These are phyloP conservation scores for Blechomonas ayalai DNA, from an alignment of 208 protist species.

Conservation along the genomic window DNA sequence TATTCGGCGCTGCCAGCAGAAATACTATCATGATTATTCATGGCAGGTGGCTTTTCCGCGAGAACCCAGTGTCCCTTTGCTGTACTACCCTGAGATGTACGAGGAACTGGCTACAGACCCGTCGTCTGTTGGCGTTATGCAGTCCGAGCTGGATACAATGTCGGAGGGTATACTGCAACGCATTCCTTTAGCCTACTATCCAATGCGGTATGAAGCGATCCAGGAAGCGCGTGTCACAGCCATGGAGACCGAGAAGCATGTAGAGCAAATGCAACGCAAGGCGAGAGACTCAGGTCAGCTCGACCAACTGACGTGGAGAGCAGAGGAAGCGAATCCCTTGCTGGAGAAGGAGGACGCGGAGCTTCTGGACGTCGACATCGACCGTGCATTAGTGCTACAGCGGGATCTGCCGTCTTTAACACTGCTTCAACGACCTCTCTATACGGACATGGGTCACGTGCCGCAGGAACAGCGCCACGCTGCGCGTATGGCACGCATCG, in stretches of 20 bases:
- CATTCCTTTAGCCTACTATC: conserved; percentile 66
- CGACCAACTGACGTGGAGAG: conserved; percentile 18
- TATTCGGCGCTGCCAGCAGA: conserved; percentile 43
- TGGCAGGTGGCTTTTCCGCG: conserved; percentile 59
- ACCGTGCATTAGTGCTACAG: conserved; percentile 37
- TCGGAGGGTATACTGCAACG: conserved; percentile 44
- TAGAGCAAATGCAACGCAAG: conserved; percentile 21
- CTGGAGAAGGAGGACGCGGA: conserved; percentile 47
- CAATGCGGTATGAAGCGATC: conserved; percentile 30
- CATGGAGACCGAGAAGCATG: conserved; percentile 11
- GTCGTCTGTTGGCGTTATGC: conserved; percentile 51
- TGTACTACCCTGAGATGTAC: conserved; percentile 57
- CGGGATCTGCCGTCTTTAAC: conserved; percentile 60
- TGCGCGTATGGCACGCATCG: conserved; percentile 51
- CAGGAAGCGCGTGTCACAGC: conserved; percentile 19
- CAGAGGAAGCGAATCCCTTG: conserved; percentile 13
- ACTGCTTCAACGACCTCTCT: conserved; percentile 69
- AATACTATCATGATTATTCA: conserved; percentile 58
- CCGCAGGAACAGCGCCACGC: conserved; percentile 69
- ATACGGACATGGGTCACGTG: conserved; percentile 77
- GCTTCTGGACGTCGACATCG: conserved; percentile 65
- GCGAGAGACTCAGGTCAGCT: conserved; percentile 14
- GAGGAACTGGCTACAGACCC: conserved; percentile 28
- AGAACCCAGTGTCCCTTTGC: conserved; percentile 37
- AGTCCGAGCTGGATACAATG: conserved; percentile 79